Percentiles rank a stretch among this genome's conserved stretches.
Conservation (phyloP, 78 protist genomes). For the Bodo saltans region DNA sequence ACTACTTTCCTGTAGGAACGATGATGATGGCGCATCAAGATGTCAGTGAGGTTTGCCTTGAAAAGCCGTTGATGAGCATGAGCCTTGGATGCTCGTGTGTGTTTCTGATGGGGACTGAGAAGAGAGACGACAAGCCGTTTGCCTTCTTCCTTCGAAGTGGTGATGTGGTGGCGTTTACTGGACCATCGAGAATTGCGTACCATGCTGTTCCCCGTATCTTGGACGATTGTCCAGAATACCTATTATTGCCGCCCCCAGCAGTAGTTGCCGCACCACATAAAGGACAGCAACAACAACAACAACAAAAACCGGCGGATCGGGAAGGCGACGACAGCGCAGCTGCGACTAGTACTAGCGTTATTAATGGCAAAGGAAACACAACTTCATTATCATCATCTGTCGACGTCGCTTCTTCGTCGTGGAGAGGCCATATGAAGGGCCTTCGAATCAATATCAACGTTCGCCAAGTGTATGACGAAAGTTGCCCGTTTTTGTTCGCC, state of each 20-base stretch:
- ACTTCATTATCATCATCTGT: no score
- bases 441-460: conserved; percentile 6
- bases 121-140: background rate
- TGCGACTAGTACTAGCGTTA: no score
- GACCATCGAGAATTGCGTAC: background rate
- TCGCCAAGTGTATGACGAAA: conserved; percentile 25
- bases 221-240: background rate
- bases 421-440: background rate
- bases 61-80: background rate
- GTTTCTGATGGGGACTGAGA: background rate
- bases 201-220: conserved; percentile 14
- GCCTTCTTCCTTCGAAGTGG: background rate
- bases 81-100: background rate
- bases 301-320: background rate
- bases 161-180: background rate
- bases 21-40: conserved; percentile 32
- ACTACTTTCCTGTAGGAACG: conserved; percentile 8
- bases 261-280: no score
- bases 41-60: background rate
- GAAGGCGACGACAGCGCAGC: no score
- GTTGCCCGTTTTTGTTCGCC: no score
- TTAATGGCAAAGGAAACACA: no score
- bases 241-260: no score
- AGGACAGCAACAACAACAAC: no score
- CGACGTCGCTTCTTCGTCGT: no score